Evolutionary conservation across 2,329 filamentous ascomycete genomes (phyloP), one percentile per base, ranked within the genome.

Genomic region (Fusarium annulatum): DNA sequence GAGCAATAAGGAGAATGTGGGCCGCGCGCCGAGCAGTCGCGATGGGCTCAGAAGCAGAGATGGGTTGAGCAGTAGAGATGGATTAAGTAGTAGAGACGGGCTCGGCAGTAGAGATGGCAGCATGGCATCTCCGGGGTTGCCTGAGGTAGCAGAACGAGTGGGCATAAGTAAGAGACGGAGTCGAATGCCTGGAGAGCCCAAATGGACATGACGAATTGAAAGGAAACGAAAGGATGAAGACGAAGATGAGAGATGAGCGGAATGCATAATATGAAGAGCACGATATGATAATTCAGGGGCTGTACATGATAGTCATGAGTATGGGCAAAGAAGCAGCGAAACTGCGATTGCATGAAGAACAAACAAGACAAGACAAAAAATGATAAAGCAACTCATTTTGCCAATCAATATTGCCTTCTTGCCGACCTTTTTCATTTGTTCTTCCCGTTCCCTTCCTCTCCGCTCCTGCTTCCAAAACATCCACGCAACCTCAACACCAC

Each of bases 1-100:
- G 56, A 82, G 84, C 65, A 82, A 83, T 74, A 84, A 83, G 76
- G 82, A 85, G 72, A 83, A 83, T 63, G 68, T 75, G 23, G 68
- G 68, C n/a, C 74, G 77, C n/a, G 63, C 74, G 34, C 70, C 78
- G 18, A 65, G 72, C 53, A 78, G 79, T 49, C 75, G 72, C 10
- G 69, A 78, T 18, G 76, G 76, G 11, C 69, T 75, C 16, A 46
- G 73, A n/a, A 77, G 76, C 53, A 67, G 75, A 39, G 75, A 77
- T 5, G 53, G 38, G 18, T 9, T 56, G 19, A 64, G 70, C 48
- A 77, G 78, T 39, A 70, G 71, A 8, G 67, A 76, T 18, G 75
- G 74, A 4, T 57, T 73, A 11, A 42, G 69, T 21, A 76, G 71
- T 45, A 58, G 71, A 41, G 73, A 76, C 12, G 42, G 56, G 23